These are phyloP conservation scores for Fusarium torulosum DNA, from an alignment of 2,329 filamentous ascomycete species.

Conservation along the genomic window DNA sequence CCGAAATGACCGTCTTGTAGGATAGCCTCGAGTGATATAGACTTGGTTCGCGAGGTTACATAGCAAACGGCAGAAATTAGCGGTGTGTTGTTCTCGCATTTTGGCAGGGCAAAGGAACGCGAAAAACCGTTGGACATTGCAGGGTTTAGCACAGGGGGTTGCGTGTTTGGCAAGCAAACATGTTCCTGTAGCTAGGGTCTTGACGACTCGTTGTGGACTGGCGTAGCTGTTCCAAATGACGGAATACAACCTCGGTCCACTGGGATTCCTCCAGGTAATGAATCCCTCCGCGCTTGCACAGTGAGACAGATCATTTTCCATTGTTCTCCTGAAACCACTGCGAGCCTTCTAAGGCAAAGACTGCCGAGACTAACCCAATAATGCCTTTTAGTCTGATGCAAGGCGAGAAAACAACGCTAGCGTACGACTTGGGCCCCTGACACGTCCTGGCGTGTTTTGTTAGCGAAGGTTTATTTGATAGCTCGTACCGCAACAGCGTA, in stretches of 20 bases:
- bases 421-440: slow-evolving; percentile 1
- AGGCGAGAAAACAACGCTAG: slow-evolving; percentile 29
- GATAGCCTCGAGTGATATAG: slow-evolving; percentile 23
- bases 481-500: background rate
- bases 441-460: background rate
- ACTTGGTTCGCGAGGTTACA: slow-evolving; percentile 30
- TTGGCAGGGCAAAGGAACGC: slow-evolving; percentile 5
- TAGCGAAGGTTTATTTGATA: slow-evolving; percentile 5
- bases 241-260: slow-evolving; percentile 22
- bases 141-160: slow-evolving; percentile 1
- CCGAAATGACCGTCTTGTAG: slow-evolving; percentile 20
- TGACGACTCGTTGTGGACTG: background rate
- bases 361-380: slow-evolving; percentile 11
- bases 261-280: background rate
- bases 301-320: background rate
- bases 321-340: slow-evolving; percentile 11
- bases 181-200: slow-evolving; percentile 14
- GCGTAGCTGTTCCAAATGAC: slow-evolving; percentile 10
- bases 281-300: background rate
- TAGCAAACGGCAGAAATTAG: slow-evolving; percentile 34
- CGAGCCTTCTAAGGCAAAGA: background rate
- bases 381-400: slow-evolving; percentile 6
- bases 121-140: slow-evolving; percentile 25
- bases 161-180: slow-evolving; percentile 2
- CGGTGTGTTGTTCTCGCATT: slow-evolving; percentile 27